Percentiles rank a stretch among this genome's conserved stretches.
Evolutionary conservation across 805 yeast genomes (phyloP).

Genomic region (Candida khao-thaluensis): DNA sequence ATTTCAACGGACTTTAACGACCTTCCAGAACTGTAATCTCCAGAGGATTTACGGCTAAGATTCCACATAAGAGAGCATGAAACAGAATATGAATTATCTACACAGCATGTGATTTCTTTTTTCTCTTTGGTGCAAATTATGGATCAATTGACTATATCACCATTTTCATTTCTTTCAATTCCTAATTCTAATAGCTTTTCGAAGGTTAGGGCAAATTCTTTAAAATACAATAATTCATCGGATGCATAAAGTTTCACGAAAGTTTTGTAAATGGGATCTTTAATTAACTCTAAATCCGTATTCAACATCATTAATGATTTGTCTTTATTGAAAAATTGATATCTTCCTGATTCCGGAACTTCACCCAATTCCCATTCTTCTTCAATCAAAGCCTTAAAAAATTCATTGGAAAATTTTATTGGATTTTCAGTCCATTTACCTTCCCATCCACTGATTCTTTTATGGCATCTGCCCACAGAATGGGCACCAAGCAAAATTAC

Average conservation of each 20-base stretch:
- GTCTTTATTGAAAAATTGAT: constrained; percentile 60
- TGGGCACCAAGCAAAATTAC: constrained; percentile 77
- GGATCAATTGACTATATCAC: background rate
- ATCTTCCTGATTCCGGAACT: constrained; percentile 51
- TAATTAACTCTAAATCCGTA: constrained; percentile 69
- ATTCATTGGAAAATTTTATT: constrained; percentile 71
- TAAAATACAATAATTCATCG: constrained; percentile 60
- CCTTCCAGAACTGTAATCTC: too few relatives aligned
- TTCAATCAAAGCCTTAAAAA: constrained; percentile 43
- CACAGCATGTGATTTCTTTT: too few relatives aligned
- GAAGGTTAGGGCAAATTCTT: constrained; percentile 66
- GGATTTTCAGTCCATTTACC: constrained; percentile 91
- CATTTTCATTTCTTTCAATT: constrained; percentile 32
- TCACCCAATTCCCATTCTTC: constrained; percentile 48
- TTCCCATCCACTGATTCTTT: constrained; percentile 70
- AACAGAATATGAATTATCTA: too few relatives aligned
- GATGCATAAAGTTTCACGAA: constrained; percentile 69
- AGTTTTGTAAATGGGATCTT: constrained; percentile 55
- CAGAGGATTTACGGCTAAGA: too few relatives aligned
- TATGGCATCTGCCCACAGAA: constrained; percentile 74
- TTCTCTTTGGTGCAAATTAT: too few relatives aligned
- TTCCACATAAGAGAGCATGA: too few relatives aligned
- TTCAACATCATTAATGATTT: constrained; percentile 81
- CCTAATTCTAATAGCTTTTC: constrained; percentile 76
- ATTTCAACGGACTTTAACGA: too few relatives aligned